phyloP scores from a whole-genome alignment of 768 basidiomycete species.

The Rhizopogon sp. region DNA sequence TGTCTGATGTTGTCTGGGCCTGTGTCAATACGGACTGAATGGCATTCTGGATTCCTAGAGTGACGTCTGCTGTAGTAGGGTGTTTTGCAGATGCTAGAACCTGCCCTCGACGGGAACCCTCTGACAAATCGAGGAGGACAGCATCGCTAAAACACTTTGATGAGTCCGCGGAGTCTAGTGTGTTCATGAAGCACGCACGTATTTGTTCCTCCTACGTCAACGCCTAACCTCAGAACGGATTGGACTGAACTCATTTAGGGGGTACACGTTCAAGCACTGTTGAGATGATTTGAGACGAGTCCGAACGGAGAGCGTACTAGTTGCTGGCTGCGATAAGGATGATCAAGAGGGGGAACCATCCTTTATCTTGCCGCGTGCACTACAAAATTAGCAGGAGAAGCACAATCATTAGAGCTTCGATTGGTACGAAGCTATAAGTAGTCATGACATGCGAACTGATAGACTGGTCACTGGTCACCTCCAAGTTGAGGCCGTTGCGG shows the following conservation, averaged over 20 bases:
- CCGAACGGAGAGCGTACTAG: background rate
- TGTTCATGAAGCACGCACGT: conserved; percentile 14
- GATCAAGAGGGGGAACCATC: background rate
- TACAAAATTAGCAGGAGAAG: background rate
- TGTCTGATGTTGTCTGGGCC: conserved; percentile 27
- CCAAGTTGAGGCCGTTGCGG: too few species aligned
- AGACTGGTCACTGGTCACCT: background rate
- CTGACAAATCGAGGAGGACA: conserved; percentile 16
- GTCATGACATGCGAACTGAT: background rate
- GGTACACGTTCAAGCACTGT: background rate
- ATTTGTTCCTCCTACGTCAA: conserved; percentile 31
- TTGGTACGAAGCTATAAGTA: background rate
- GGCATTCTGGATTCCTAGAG: conserved; percentile 51
- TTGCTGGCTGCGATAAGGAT: background rate
- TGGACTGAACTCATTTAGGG: background rate
- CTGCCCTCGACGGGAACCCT: conserved; percentile 6
- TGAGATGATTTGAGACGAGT: background rate
- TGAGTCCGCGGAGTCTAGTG: background rate
- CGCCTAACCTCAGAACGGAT: conserved; percentile 20
- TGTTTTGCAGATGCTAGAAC: conserved; percentile 36
- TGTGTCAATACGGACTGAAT: conserved; percentile 40
- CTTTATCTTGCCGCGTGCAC: background rate
- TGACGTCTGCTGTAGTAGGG: conserved; percentile 53
- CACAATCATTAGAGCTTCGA: background rate
- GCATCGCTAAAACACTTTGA: conserved; percentile 23